Percentiles rank a stretch among this genome's conserved stretches.
phyloP scores from a whole-genome alignment of 306 rosid species.

The Senna siamea region DNA sequence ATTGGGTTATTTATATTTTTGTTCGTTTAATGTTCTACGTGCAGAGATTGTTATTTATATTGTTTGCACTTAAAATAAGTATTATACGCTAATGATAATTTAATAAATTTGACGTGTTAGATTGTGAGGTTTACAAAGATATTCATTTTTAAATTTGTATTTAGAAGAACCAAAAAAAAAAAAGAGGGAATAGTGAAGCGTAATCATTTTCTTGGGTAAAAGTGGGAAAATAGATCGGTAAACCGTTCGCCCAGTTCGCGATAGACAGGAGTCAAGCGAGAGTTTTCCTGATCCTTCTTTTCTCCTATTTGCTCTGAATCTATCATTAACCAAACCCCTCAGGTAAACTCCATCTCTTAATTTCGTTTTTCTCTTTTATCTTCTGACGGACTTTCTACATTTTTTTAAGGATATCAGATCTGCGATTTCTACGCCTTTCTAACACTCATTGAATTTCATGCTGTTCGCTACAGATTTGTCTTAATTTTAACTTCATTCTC shows the following conservation, averaged over 20 bases:
- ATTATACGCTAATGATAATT: too few species aligned
- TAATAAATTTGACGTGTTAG: too few species aligned
- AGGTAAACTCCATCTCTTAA: constrained; percentile 26
- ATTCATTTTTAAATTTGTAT: too few species aligned
- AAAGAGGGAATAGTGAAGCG: too few species aligned
- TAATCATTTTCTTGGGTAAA: background rate
- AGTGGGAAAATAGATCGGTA: background rate
- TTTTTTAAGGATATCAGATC: background rate
- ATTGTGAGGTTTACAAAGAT: too few species aligned
- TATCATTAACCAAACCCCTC: background rate
- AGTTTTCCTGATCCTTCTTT: background rate
- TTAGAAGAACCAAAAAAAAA: too few species aligned
- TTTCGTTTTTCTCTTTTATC: too few species aligned
- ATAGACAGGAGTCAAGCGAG: background rate
- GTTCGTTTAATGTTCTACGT: too few species aligned
- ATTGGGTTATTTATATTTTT: too few species aligned
- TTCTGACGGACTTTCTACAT: background rate
- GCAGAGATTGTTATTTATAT: too few species aligned
- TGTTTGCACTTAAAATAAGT: too few species aligned
- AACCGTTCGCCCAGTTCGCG: background rate
- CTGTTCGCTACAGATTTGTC: background rate
- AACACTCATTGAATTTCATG: background rate
- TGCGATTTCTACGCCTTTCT: background rate
- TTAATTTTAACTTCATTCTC: constrained; percentile 18
- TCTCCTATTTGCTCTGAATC: constrained; percentile 23